Evolutionary conservation across 768 basidiomycete genomes (phyloP).

Genomic region (Tylopilus rubrobrunneus): DNA sequence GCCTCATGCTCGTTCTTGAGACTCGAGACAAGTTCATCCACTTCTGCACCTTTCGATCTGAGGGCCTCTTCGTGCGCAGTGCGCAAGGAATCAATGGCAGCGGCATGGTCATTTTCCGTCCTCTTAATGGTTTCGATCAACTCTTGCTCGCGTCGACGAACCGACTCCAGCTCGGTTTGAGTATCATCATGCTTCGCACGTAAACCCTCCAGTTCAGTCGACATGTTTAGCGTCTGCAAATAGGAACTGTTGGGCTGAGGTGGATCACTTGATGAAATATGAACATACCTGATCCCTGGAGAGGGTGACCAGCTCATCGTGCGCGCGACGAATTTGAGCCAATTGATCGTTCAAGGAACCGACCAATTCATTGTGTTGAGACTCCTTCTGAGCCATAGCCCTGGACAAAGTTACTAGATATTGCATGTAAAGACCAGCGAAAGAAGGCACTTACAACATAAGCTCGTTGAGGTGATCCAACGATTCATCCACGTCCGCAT

Average conservation of each 20-base stretch:
- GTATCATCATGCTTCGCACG: conserved; percentile 57
- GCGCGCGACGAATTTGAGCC: conserved; percentile 64
- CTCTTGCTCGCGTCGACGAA: conserved; percentile 53
- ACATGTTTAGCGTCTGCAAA: conserved; percentile 77
- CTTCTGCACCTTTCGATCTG: conserved; percentile 38
- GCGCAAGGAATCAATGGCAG: conserved; percentile 45
- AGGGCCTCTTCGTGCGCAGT: conserved; percentile 44
- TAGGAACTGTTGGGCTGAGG: neutral
- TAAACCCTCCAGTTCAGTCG: conserved; percentile 76
- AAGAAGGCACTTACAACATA: conserved; percentile 65
- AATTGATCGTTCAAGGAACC: conserved; percentile 69
- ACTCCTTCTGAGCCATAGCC: conserved; percentile 97
- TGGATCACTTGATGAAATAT: neutral
- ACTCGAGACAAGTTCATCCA: conserved; percentile 38
- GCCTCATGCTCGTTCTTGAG: conserved; percentile 50
- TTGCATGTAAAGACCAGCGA: conserved; percentile 2
- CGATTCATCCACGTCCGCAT: conserved; percentile 57
- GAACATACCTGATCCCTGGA: conserved; percentile 76
- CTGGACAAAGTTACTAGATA: conserved; percentile 37
- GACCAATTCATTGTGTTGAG: conserved; percentile 78
- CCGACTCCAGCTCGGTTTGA: conserved; percentile 48
- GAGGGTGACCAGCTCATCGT: conserved; percentile 76
- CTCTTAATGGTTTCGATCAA: conserved; percentile 48
- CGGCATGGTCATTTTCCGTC: conserved; percentile 47
- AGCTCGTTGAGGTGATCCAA: conserved; percentile 83